Base-by-base conservation (phyloP, 495 filamentous ascomycete genomes). In the Xylaria longipes region DNA sequence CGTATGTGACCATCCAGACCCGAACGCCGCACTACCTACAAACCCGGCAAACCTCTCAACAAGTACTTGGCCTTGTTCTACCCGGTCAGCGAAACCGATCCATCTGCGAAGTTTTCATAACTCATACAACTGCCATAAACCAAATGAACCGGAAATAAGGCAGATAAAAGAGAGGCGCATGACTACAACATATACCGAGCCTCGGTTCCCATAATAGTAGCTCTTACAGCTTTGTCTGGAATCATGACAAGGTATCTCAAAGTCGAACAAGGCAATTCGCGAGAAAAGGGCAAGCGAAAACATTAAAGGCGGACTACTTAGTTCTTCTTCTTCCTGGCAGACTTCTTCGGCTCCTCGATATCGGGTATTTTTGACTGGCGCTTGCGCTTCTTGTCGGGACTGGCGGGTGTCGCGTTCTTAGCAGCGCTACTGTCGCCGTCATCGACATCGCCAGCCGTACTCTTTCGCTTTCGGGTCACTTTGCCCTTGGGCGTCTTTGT, bases 331-430 rank as follows among this genome's bases (percentile, higher is more conserved):
- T 86, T 87, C 64, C 84, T 83, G 58, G 81, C 81, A 15, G 83
- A 84, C 80, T 87, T 87, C 80, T 87, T 87, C 37, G 84, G 84
- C 65, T 87, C 84, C 75, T 84, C 84, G 5, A 79, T 78, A 43
- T 82, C 79, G 5, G 81, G 79, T 9, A 79, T 81, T 76, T 86
- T 86, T 65, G 84, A 84, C 14, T 75, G 79, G 60, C 84, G 76
- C 87, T 91, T 92, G 78, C 90, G 89, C 88, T 92, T 93, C 87
- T 90, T 91, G 62, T 86, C 84, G 20, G 84, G 84, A 80, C 83
- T 85, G 41, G 80, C 80, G 15, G 83, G 82, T n/a, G 82, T 83
- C 71, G 82, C 82, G 69, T 82, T 83, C 75, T 84, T 82, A 87
- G 88, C 89, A 52, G 80, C 76, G 56, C 79, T 78, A 58, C 72